Conservation (phyloP, 495 filamentous ascomycete species). For the Hyaloscypha hepaticicola region DNA sequence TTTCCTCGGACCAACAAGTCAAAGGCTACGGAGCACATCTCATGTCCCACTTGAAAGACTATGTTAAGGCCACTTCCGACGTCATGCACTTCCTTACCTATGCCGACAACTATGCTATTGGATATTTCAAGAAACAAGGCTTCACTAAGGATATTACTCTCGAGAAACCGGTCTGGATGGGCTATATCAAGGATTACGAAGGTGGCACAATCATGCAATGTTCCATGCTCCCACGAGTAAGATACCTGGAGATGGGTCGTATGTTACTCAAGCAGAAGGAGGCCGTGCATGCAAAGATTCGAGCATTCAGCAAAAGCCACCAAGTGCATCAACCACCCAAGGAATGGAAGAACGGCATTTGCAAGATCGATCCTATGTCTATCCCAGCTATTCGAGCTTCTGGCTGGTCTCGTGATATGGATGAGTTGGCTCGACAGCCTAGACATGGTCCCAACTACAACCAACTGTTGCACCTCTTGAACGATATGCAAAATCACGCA, state of each 20-base stretch:
- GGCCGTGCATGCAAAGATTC: slow-evolving; percentile 88
- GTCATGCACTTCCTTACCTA: slow-evolving; percentile 99
- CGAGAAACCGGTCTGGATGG: slow-evolving; percentile 92
- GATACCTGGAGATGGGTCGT: slow-evolving; percentile 89
- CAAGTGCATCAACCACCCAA: slow-evolving; percentile 81
- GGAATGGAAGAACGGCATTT: slow-evolving; percentile 72
- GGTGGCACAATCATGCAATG: slow-evolving; percentile 99
- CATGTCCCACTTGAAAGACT: slow-evolving; percentile 98
- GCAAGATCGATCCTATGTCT: slow-evolving; percentile 75
- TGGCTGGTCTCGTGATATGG: slow-evolving; percentile 97
- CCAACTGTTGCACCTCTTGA: slow-evolving; percentile 86
- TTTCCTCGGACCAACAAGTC: slow-evolving; percentile 96
- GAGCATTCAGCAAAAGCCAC: slow-evolving; percentile 85
- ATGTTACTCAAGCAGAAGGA: slow-evolving; percentile 99
- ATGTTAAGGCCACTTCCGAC: slow-evolving; percentile 93
- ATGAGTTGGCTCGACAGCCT: slow-evolving; percentile 93
- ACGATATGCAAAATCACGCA: slow-evolving; percentile 90
- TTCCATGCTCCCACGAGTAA: slow-evolving; percentile 90
- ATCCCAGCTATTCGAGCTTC: slow-evolving; percentile 84
- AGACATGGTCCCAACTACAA: slow-evolving; percentile 97
- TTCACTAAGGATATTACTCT: slow-evolving; percentile 98
- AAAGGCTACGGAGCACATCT: slow-evolving; percentile 98
- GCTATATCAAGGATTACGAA: slow-evolving; percentile 99
- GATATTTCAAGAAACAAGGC: slow-evolving; percentile 98
- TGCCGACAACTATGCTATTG: slow-evolving; percentile 97